These are phyloP conservation scores for Candida sonorensis DNA, from an alignment of 805 yeast species.

Conservation along the genomic window DNA sequence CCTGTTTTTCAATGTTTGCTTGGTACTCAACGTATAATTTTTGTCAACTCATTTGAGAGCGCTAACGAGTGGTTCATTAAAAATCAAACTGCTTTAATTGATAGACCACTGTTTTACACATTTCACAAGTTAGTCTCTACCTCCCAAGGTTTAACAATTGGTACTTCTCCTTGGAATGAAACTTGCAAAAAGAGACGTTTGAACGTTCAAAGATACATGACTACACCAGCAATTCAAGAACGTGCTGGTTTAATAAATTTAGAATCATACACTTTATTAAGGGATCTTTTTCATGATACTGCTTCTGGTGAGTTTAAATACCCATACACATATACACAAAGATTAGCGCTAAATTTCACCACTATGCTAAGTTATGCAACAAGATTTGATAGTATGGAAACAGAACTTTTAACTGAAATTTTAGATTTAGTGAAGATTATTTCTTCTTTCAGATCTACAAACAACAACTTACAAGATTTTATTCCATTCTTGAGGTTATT, in stretches of 20 bases:
- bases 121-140: slow-evolving; percentile 18
- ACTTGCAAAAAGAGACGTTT: slow-evolving; percentile 29
- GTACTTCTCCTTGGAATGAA: slow-evolving; percentile 38
- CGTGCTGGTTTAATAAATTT: slow-evolving; percentile 28
- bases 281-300: slow-evolving; percentile 17
- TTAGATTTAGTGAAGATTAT: slow-evolving; percentile 24
- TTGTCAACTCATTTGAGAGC: slow-evolving; percentile 11
- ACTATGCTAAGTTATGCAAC: slow-evolving; percentile 34
- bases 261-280: slow-evolving; percentile 28
- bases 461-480: slow-evolving; percentile 32
- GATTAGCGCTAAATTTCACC: slow-evolving; percentile 32
- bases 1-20: slow-evolving; percentile 20
- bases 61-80: slow-evolving; percentile 19
- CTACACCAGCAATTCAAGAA: slow-evolving; percentile 30
- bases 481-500: slow-evolving; percentile 27
- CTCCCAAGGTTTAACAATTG: slow-evolving; percentile 34
- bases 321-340: slow-evolving; percentile 26
- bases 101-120: slow-evolving; percentile 18
- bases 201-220: slow-evolving; percentile 33
- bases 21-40: slow-evolving; percentile 15
- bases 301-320: slow-evolving; percentile 8
- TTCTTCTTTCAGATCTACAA: slow-evolving; percentile 29
- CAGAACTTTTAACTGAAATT: slow-evolving; percentile 24
- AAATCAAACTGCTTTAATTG: slow-evolving; percentile 14
- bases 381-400: slow-evolving; percentile 26